phyloP scores from a whole-genome alignment of 768 basidiomycete genomes.

The Serendipita vermifera region DNA sequence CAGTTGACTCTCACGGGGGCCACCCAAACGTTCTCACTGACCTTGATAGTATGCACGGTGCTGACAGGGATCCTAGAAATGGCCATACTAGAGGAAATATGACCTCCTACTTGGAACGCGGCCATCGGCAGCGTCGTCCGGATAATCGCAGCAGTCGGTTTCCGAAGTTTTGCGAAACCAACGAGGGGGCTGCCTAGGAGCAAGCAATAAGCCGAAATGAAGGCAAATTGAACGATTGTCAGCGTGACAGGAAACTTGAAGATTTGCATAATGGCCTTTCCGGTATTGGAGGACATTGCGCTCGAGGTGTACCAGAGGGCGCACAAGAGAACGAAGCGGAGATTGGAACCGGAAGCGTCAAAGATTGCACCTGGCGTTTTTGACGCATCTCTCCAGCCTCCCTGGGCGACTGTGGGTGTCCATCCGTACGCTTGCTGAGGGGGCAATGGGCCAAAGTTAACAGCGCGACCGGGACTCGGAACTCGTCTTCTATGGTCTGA shows the following conservation, averaged over 20 bases:
- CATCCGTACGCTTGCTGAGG: neutral
- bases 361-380: neutral
- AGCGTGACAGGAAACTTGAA: constrained; percentile 94
- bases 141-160: constrained; percentile 60
- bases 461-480: neutral
- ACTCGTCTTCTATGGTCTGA: neutral
- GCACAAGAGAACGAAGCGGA: constrained; percentile 68
- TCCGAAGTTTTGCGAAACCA: constrained; percentile 52
- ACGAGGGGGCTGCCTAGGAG: constrained; percentile 67
- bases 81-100: constrained; percentile 95
- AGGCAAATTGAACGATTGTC: constrained; percentile 95
- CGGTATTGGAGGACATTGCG: constrained; percentile 90
- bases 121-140: constrained; percentile 86
- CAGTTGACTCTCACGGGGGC: no score
- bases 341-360: constrained; percentile 17
- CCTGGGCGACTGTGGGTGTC: neutral
- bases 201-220: constrained; percentile 77
- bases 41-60: constrained; percentile 99
- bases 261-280: constrained; percentile 84
- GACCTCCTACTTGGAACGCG: constrained; percentile 92
- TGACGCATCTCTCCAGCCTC: neutral
- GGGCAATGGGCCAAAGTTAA: neutral
- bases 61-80: constrained; percentile 93
- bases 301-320: constrained; percentile 87
- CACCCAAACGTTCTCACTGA: constrained; percentile 25